Evolutionary conservation across 2,329 filamentous ascomycete genomes (phyloP), one percentile per base, ranked within the genome.

Genomic region (Aspergillus neoniger): DNA sequence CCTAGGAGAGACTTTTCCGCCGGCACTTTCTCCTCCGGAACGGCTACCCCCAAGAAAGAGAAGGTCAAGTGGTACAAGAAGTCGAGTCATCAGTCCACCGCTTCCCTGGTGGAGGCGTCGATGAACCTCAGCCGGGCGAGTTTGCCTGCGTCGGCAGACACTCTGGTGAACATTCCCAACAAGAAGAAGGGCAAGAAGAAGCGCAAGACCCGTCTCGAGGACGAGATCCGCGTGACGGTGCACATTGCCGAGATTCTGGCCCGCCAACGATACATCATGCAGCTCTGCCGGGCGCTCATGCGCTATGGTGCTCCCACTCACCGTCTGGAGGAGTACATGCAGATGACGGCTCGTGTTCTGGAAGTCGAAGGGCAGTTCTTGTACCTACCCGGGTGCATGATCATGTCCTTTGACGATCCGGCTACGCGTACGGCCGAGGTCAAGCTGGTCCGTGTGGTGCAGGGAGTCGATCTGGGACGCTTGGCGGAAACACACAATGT

Each of bases 301-400:
- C 83, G 87, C 70, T 96, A 91, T 66, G 93, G 93, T 19, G 93
- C 93, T 0, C 93, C 93, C 1, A 96, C 92, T 0, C 93, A 97
- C 77, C 88, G 93, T 19, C 81, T 96, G 9, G 93, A 96, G 76
- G 79, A 96, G 72, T 96, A 96, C 75, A 88, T 96, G 85, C 88
- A 85, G 65, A 96, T 93, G 90, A 92, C 91, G 7, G 89, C 92
- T 1, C 85, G 90, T 14, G 90, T 95, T 2, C 83, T 96, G 28
- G 90, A 92, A 74, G 93, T 96, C 25, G 90, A 96, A 64, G 89
- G 88, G 5, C 91, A 96, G 70, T 96, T 95, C 68, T 79, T 96
- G 21, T 96, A 96, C 73, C 86, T 96, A 30, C 67, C 67, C 1
- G 65, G 65, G 2, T 69, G 67, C 30, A 69, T 69, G 67, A 68